Base-by-base conservation (phyloP, 768 basidiomycete species). In the Mycena sanguinolenta region DNA sequence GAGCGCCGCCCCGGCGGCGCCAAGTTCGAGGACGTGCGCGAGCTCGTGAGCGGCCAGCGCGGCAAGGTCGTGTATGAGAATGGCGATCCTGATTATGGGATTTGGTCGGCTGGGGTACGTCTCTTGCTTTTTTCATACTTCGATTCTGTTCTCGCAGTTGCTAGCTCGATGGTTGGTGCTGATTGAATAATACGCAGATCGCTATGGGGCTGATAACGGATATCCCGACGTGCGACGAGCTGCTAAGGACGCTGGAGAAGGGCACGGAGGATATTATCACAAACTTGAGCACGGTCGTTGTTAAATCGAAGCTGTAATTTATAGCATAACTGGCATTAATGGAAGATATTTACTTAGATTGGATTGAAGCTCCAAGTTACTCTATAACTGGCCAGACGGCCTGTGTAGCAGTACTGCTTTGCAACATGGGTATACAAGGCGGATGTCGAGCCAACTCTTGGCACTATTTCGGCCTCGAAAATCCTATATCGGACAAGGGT, bases 51-150 rank as follows among this genome's bases (percentile, higher is more conserved):
- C 13, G 93, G 93, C 17, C 85, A 81, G 27, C 85, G 94, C 73
- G 90, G 95, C 69, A 86, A 87, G 63, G 69, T 86, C 54, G 95
- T 96, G 4, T 96, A 95, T 77, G 94, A 95, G 76, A 87, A 78
- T 2, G 96, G 97, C 10, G 96, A 98, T 75, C 83, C 89, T 0
- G 95, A 98, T 71, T 89, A 91, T 74, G 97, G 96, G 5, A 92
- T 97, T 57, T 97, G 96, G 96, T 87, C 80, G 65, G 90, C 90
- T 23, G 91, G 92, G 2, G 72, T 73, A 28, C 13, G 64, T 55
- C 16, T 23, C 32, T 21, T 44, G 4, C 7, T 32, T 32, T 21
- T 16, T 19, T 27, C n/a, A 9, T 28, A 50, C 7, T 21, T 54
- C 13, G 32, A 38, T 38, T 14, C 6, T 38, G 6, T 38, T 38